Conservation (phyloP, 192 early-diverging fungal species). For the Backusella mclennaniae region DNA sequence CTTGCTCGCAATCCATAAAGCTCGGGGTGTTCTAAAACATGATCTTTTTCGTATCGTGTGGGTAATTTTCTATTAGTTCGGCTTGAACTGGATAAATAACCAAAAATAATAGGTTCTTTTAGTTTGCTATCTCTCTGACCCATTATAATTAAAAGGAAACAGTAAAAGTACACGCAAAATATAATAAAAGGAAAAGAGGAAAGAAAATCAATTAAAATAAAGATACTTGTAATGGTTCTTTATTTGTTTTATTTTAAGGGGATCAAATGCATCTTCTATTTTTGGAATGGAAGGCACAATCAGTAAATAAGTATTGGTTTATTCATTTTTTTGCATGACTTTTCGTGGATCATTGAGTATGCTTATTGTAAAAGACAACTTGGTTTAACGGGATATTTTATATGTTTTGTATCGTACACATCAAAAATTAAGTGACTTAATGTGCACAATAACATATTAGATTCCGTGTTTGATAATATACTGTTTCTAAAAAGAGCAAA, state of each 20-base stretch:
- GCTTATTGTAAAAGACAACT: not conserved
- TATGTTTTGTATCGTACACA: too few species aligned
- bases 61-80: not conserved
- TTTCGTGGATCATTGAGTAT: too few species aligned
- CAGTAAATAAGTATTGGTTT: not conserved
- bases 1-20: not conserved
- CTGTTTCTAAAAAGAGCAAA: not conserved
- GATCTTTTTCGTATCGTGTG: not conserved
- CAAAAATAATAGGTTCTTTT: constrained; percentile 1
- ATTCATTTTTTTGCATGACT: not conserved
- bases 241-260: not conserved
- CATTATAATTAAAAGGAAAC: constrained; percentile 1
- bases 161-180: not conserved
- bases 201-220: constrained; percentile 7
- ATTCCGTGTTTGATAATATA: not conserved
- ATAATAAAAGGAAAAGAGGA: not conserved
- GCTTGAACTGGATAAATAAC: not conserved
- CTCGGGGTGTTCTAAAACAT: not conserved
- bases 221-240: not conserved
- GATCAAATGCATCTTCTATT: constrained; percentile 1
- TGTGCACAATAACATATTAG: not conserved
- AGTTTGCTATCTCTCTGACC: not conserved
- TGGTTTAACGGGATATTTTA: not conserved
- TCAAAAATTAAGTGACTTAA: too few species aligned
- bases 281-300: not conserved